Conservation (phyloP, 1,284 basidiomycete genomes). For the Cryptococcus hybrid region DNA sequence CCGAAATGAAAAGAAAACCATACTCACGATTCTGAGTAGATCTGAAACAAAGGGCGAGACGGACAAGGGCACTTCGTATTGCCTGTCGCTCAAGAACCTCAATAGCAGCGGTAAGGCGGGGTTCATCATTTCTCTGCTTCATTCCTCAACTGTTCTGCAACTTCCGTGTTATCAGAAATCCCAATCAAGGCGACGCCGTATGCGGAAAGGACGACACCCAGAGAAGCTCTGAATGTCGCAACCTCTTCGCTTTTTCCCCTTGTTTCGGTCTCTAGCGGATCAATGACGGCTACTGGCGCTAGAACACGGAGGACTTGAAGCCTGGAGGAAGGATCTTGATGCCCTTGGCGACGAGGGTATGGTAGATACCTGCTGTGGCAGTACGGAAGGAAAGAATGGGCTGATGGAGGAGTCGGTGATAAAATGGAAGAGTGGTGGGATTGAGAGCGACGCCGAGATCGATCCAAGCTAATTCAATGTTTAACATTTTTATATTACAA, state of each 20-base stretch:
- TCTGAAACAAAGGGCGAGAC: slow-evolving; percentile 76
- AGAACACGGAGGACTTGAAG: slow-evolving; percentile 87
- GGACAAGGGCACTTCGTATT: slow-evolving; percentile 80
- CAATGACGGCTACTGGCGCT: slow-evolving; percentile 74
- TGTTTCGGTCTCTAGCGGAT: slow-evolving; percentile 74
- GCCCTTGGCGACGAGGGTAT: slow-evolving; percentile 85
- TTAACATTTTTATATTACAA: neutral
- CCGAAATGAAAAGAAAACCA: neutral
- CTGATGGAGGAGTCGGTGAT: slow-evolving; percentile 84
- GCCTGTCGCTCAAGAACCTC: slow-evolving; percentile 83
- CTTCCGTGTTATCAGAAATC: slow-evolving; percentile 64
- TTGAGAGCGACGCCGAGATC: slow-evolving; percentile 96
- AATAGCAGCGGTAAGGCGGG: slow-evolving; percentile 78
- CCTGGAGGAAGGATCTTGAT: slow-evolving; percentile 91
- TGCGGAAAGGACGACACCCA: slow-evolving; percentile 81
- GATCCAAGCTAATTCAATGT: slow-evolving; percentile 76
- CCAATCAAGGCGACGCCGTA: slow-evolving; percentile 83
- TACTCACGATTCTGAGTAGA: slow-evolving; percentile 69
- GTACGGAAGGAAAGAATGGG: slow-evolving; percentile 71
- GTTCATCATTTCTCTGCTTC: slow-evolving; percentile 68
- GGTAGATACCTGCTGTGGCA: slow-evolving; percentile 75
- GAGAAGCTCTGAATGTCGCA: slow-evolving; percentile 81
- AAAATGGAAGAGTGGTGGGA: slow-evolving; percentile 72
- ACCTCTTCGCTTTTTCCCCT: slow-evolving; percentile 66
- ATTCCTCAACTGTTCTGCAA: slow-evolving; percentile 59